phyloP scores from a whole-genome alignment of 2,329 filamentous ascomycete genomes.

The Alternaria sp. region DNA sequence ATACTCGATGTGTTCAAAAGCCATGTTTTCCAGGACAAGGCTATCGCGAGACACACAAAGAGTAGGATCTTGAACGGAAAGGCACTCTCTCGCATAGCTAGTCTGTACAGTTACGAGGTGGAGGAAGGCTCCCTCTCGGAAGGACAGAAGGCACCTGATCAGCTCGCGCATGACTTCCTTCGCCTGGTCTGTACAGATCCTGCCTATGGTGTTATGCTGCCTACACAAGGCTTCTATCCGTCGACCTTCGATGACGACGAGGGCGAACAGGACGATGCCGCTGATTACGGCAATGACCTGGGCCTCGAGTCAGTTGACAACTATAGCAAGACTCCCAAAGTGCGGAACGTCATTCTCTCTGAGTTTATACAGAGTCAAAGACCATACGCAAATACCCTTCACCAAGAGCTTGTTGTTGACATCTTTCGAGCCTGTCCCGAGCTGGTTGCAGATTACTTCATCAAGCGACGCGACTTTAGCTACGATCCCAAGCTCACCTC shows the following conservation, averaged over 20 bases:
- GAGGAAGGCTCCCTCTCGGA: constrained; percentile 56
- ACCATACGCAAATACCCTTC: constrained; percentile 82
- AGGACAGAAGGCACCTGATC: constrained; percentile 66
- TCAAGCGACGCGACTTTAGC: constrained; percentile 76
- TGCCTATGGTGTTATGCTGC: constrained; percentile 76
- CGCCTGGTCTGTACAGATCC: constrained; percentile 77
- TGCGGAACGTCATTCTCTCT: constrained; percentile 81
- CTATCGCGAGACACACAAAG: constrained; percentile 77
- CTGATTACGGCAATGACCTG: constrained; percentile 65
- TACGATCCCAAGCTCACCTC: constrained; percentile 92
- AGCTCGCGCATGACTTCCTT: constrained; percentile 79
- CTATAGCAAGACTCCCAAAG: constrained; percentile 74
- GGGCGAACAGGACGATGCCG: constrained; percentile 47
- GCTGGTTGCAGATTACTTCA: constrained; percentile 86
- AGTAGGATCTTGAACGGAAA: constrained; percentile 78
- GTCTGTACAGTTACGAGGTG: constrained; percentile 53
- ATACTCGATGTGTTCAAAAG: constrained; percentile 75
- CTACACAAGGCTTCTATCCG: constrained; percentile 86
- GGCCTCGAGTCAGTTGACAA: constrained; percentile 75
- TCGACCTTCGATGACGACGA: constrained; percentile 69
- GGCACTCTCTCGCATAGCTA: constrained; percentile 72
- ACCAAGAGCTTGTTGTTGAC: constrained; percentile 80
- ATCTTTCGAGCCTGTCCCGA: constrained; percentile 87
- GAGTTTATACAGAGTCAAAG: constrained; percentile 81
- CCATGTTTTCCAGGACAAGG: constrained; percentile 77